Evolutionary conservation across 2,329 filamentous ascomycete genomes (phyloP), one percentile per base, ranked within the genome.

Genomic region (Cladorrhinum sp.): DNA sequence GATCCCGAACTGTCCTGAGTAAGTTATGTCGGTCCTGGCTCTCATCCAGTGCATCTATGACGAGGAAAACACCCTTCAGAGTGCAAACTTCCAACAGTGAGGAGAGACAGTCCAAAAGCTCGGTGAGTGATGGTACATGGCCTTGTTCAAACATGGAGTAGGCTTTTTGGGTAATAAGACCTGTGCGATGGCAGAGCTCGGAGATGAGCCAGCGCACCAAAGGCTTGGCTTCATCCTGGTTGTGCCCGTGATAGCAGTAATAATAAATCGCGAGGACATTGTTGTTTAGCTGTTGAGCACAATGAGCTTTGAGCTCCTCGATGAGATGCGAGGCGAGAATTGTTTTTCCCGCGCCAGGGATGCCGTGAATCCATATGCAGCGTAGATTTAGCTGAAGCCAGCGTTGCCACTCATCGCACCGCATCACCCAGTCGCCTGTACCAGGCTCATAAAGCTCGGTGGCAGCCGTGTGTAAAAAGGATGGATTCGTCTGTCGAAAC

Each of bases 21-120:
- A 72, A 56, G 22, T 67, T 60, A 1, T 51, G 56, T 24, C 69
- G 62, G 6, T 65, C 57, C 16, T 55, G 3, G 25, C 71, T 73
- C 57, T 73, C 72, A 45, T 73, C 72, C 5, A 73, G 64, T 1
- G 70, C 71, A 50, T 73, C 71, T 5, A 73, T 55, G 8, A 72
- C 58, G 1, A 74, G 25, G 29, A 68, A 70, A 6, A 61, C 51
- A 6, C 6, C 16, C 1, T 54, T 29, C 3, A 54, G 36, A 4
- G 12, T 4, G 1, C 10, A 13, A 2, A 23, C 7, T 4, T 24
- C 6, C 18, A 23, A 22, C 2, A 24, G 7, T 7, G 25, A 23
- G 9, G 20, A 32, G 10, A 23, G 10, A 23, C 18, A 54, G 13
- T 18, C 7, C 16, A 45, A 9, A 10, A 54, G 24, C 6, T 38